Evolutionary conservation across 495 filamentous ascomycete genomes (phyloP).

Genomic region (Daldinia vernicosa): DNA sequence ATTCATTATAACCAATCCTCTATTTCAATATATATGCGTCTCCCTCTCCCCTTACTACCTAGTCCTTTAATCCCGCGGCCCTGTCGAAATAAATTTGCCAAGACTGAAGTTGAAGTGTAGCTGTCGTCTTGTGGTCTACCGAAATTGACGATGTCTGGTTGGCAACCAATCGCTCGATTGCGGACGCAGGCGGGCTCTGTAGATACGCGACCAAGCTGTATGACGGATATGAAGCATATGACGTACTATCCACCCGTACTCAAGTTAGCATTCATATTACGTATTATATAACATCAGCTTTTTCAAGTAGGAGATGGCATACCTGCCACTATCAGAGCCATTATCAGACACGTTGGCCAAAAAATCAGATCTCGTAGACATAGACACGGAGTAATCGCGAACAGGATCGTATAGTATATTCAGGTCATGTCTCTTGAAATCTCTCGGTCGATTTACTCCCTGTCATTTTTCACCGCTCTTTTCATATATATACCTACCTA

Average conservation of each 20-base stretch:
- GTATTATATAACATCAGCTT: neutral
- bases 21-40: neutral
- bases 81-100: constrained; percentile 25
- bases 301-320: neutral
- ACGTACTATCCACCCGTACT: constrained; percentile 3
- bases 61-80: neutral
- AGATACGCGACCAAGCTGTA: constrained; percentile 31
- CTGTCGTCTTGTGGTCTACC: neutral
- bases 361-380: constrained; percentile 17
- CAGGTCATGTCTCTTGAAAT: constrained; percentile 3
- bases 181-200: constrained; percentile 28
- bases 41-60: neutral
- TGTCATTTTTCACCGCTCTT: constrained; percentile 31
- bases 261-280: neutral
- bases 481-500: constrained; percentile 34
- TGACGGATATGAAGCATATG: constrained; percentile 6
- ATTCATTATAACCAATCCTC: neutral
- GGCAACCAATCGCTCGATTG: constrained; percentile 22
- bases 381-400: constrained; percentile 1
- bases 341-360: constrained; percentile 19
- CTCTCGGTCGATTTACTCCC: neutral
- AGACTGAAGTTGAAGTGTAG: constrained; percentile 9
- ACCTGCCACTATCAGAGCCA: constrained; percentile 23
- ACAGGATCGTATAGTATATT: neutral
- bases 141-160: constrained; percentile 8